Base-by-base conservation (phyloP, 495 filamentous ascomycete genomes). In the Lasiosphaeria hispida region DNA sequence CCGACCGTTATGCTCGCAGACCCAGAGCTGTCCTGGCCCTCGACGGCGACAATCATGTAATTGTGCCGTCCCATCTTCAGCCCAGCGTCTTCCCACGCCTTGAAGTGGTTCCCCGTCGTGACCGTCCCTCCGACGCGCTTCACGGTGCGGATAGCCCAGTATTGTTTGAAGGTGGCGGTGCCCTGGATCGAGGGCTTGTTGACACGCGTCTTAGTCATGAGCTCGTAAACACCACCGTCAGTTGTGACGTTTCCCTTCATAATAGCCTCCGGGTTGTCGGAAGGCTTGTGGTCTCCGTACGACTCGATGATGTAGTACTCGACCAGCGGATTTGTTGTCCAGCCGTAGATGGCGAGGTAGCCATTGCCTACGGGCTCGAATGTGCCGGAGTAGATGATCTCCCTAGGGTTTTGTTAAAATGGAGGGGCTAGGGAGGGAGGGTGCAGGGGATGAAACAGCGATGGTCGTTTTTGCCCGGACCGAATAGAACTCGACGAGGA, bases 261-360 rank as follows among this genome's bases (percentile, higher is more conserved):
- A 41, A 70, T 33, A 37, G 70, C 73, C 41, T 72, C 37, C 30
- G 70, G 69, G 37, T 69, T 72, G 33, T 69, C 71, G 33, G 68
- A 70, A 1, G 83, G 84, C 66, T 85, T 78, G 64, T 80, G 84
- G 47, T 63, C 72, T 38, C 82, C 82, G 68, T 75, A 85, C 63
- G 74, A 72, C 65, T 87, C 85, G 49, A 86, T 68, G 54, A 87
- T 78, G 71, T 86, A 87, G 72, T 85, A 86, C 59, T 88, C 85
- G 55, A 86, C 75, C 3, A 87, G 73, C 0, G 85, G 85, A 68
- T 76, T 75, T 10, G 68, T 75, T 19, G 83, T 85, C 85, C 83
- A 87, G 51, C 83, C 83, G 65, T 87, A 86, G 60, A 88, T 47
- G 56, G 64, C 40, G 2, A 71, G 64, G 58, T 69, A 71, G 13